Evolutionary conservation across 2,329 filamentous ascomycete genomes (phyloP).

Genomic region (Colletotrichum trifolii): DNA sequence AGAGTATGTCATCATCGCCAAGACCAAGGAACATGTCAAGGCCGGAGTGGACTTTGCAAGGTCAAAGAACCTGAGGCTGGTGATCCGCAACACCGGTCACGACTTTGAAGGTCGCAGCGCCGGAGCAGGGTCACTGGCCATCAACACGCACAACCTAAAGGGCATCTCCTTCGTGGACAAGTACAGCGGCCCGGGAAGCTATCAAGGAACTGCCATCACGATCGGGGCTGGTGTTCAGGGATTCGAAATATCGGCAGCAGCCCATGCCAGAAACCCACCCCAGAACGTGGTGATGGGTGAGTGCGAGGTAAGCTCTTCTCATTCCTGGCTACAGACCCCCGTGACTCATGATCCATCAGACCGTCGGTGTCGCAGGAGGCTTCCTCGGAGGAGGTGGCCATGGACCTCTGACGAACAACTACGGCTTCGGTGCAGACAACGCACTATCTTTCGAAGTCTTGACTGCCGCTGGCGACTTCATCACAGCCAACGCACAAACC

Average conservation of each 20-base stretch:
- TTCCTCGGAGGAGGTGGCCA: slow-evolving; percentile 71
- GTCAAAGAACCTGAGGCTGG: slow-evolving; percentile 59
- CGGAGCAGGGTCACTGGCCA: slow-evolving; percentile 66
- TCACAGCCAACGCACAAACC: slow-evolving; percentile 55
- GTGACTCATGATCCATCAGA: slow-evolving; percentile 39
- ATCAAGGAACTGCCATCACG: slow-evolving; percentile 63
- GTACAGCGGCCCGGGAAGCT: slow-evolving; percentile 51
- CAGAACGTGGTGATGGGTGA: slow-evolving; percentile 64
- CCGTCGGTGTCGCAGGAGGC: slow-evolving; percentile 70
- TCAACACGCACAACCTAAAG: slow-evolving; percentile 69
- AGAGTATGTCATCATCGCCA: slow-evolving; percentile 45
- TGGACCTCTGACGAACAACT: slow-evolving; percentile 54
- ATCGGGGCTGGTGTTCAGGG: slow-evolving; percentile 65
- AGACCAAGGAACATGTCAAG: slow-evolving; percentile 40
- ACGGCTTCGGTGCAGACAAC: slow-evolving; percentile 60
- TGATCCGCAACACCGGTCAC: slow-evolving; percentile 68
- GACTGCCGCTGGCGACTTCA: slow-evolving; percentile 55
- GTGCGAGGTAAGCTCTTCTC: slow-evolving; percentile 48
- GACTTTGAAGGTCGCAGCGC: slow-evolving; percentile 70
- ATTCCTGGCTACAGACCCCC: not conserved
- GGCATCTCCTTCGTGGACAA: slow-evolving; percentile 52
- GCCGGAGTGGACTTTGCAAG: slow-evolving; percentile 46
- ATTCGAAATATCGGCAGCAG: slow-evolving; percentile 55
- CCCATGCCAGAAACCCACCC: slow-evolving; percentile 50
- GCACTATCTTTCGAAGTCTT: slow-evolving; percentile 60